Evolutionary conservation across 78 protist species (phyloP), one percentile per base, ranked within the genome.

Genomic region (Polysphondylium violaceum): DNA sequence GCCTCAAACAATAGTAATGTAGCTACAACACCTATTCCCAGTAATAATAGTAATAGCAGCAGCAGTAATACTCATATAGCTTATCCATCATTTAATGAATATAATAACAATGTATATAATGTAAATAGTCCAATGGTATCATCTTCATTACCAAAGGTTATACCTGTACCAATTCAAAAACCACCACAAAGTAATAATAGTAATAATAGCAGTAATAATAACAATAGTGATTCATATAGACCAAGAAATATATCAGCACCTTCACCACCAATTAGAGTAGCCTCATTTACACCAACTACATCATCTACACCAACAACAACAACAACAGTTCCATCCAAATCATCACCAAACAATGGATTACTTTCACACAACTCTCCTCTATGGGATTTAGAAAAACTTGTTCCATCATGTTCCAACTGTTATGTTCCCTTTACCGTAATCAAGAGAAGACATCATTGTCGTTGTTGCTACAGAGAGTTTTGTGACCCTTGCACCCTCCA

Each of bases 381-480:
- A 11, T 81, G 89, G 89, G 89, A 81, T 68, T 27, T 81, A 6
- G 89, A 81, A 55, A 81, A 81, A 44, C 35, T 59, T 19, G 75
- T 81, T 23, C 89, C 89, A 35, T 35, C 89, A 16, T 81, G 89
- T 56, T 64, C 89, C 11, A 64, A 81, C 41, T 81, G 89, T 67
- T 67, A 81, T 41, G 12, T 47, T 36, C 89, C 89, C 50, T 81
- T 81, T 25, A 81, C 89, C 27, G 89, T 81, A 9, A 81, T 81
- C 8, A 64, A 73, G 55, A 81, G 89, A 81, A 64, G 89, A 68
- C 89, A 81, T 68, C 89, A 81, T 68, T 81, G 89, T 55, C 64
- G 89, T 67, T 81, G 89, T 68, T 81, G 89, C 53, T 63, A 81
- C 50, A 81, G 89, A 81, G 89, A 81, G 74, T 81, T 81, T 68